These are phyloP conservation scores for Monilinia vaccinii-corymbosi DNA, from an alignment of 2,329 filamentous ascomycete species.

Conservation along the genomic window DNA sequence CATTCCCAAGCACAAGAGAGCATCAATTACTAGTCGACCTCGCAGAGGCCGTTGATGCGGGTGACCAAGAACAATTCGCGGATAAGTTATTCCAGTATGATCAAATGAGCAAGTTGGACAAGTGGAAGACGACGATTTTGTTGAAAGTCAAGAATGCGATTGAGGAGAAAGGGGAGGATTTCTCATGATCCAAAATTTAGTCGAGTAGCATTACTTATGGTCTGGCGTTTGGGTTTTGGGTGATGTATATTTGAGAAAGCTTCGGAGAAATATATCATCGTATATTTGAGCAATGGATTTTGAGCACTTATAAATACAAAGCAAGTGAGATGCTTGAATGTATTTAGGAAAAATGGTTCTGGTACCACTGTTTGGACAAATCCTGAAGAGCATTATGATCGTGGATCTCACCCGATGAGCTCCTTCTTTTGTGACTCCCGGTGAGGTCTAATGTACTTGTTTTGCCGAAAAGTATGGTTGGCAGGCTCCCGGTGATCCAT, in stretches of 20 bases:
- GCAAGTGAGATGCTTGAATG: not conserved
- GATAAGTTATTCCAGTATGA: conserved; percentile 86
- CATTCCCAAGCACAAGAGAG: conserved; percentile 71
- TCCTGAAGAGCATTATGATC: not conserved
- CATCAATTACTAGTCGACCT: conserved; percentile 73
- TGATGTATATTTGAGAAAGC: not conserved
- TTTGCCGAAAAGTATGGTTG: no score
- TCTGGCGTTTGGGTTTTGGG: conserved; percentile 5
- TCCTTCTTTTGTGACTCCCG: not conserved
- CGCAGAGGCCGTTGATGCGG: conserved; percentile 62
- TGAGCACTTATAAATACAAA: not conserved
- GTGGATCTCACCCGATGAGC: not conserved
- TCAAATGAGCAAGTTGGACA: conserved; percentile 86
- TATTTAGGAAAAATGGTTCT: not conserved
- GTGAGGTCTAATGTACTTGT: no score
- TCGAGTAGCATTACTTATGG: not conserved
- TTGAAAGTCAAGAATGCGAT: conserved; percentile 78
- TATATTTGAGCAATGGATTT: not conserved
- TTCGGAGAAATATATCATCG: conserved; percentile 1
- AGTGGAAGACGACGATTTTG: conserved; percentile 89
- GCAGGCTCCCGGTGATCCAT: no score
- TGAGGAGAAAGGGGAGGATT: conserved; percentile 60
- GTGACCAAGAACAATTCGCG: conserved; percentile 73
- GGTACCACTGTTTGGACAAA: not conserved
- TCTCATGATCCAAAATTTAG: conserved; percentile 40